Base-by-base conservation (phyloP, 306 rosid species). In the Geum urbanum region DNA sequence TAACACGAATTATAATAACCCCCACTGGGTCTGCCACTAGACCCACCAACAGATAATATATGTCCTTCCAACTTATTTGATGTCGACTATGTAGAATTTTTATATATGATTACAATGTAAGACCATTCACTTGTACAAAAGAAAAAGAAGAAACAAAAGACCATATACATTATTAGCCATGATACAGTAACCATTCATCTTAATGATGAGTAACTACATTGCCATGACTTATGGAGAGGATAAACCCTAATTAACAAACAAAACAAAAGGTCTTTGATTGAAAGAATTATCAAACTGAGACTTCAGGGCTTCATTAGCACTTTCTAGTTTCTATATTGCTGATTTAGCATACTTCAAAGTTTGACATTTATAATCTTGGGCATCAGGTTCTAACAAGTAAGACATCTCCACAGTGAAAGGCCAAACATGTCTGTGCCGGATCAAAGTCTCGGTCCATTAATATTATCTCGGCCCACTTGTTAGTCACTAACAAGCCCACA, bases 151-250 rank as follows among this genome's bases (percentile, higher is more conserved):
- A 27, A 27, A 27, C 2, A 32, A 32, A 32, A 49, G 49, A 63
- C 65, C 59, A 64, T 66, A 50, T 63, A 24, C 22, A 74, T 64
- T 9, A 79, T 64, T 75, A 66, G 69, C 41, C 52, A 79, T 60
- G 24, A 54, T 56, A 60, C 13, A 43, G 9, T 63, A 51, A 20
- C 72, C 43, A 54, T 54, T 71, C 51, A 73, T 67, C 74, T 45
- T 27, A 40, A 63, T 48, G 39, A 13, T 9, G 5, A 46, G 11
- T 55, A 60, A 47, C 40, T 64, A 67, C 54, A 75, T 64, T 67
- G 61, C 80, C 75, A 74, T 76, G 74, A 69, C 75, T 74, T 65
- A 74, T 67, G 80, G 78, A 59, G 27, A 47, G 72, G 43, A 50
- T 45, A 14, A 2, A 19, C 35, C 3, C 20, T 54, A 20, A 5